Evolutionary conservation across 169 alveolate species (phyloP).

Genomic region (Babesia microti): DNA sequence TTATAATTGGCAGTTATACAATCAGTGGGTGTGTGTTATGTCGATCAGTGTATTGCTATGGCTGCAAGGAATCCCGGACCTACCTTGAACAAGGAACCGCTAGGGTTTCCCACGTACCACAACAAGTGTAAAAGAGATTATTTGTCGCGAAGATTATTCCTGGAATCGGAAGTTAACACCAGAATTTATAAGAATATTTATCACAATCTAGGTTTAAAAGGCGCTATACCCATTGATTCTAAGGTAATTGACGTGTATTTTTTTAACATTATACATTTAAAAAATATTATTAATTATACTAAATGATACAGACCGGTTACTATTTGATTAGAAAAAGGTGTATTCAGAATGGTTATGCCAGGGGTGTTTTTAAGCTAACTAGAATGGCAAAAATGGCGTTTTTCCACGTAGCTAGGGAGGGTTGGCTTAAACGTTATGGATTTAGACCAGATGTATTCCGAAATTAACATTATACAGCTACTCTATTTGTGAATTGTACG

Average conservation of each 20-base stretch:
- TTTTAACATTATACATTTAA: neutral
- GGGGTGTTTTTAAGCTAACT: conserved; percentile 67
- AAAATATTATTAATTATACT: conserved; percentile 1
- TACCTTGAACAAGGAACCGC: conserved; percentile 57
- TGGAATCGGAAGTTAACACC: conserved; percentile 68
- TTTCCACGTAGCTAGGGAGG: conserved; percentile 69
- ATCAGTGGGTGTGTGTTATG: neutral
- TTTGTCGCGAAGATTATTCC: conserved; percentile 56
- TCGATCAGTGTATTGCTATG: conserved; percentile 28
- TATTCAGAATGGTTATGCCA: conserved; percentile 64
- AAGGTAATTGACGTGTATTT: conserved; percentile 31
- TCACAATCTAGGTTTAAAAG: conserved; percentile 62
- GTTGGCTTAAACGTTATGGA: conserved; percentile 70
- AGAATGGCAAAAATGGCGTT: conserved; percentile 71
- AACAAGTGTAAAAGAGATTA: conserved; percentile 56
- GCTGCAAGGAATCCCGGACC: conserved; percentile 78
- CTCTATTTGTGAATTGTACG: too few species aligned
- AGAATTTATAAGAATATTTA: conserved; percentile 61
- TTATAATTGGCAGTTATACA: conserved; percentile 1
- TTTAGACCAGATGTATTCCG: conserved; percentile 63
- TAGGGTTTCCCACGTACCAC: conserved; percentile 69
- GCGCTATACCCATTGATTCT: conserved; percentile 61
- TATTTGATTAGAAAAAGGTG: conserved; percentile 66
- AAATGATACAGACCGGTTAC: conserved; percentile 42
- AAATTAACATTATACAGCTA: too few species aligned